These are phyloP conservation scores for Mucor piriformis DNA, from an alignment of 371 early-diverging fungal species.

Conservation along the genomic window DNA sequence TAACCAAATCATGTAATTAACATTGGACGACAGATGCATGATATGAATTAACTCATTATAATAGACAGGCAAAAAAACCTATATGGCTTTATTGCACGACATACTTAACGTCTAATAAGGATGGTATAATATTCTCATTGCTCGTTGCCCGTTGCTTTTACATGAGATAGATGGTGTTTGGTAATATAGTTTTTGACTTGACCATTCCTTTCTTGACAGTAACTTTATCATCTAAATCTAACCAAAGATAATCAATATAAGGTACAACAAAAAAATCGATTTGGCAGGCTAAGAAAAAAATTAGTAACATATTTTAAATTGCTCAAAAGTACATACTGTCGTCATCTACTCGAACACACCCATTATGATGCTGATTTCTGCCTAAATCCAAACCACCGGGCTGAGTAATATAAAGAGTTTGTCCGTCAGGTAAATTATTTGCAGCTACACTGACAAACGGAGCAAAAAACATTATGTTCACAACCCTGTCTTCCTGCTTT, in stretches of 20 bases:
- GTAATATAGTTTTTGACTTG: constrained; percentile 33
- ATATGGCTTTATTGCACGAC: too few relatives aligned
- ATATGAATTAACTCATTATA: too few relatives aligned
- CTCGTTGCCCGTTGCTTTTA: constrained; percentile 23
- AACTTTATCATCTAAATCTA: constrained; percentile 18
- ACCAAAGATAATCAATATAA: constrained; percentile 31
- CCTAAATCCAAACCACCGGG: constrained; percentile 31
- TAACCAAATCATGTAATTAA: too few relatives aligned
- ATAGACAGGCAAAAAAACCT: too few relatives aligned
- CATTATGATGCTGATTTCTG: constrained; percentile 33
- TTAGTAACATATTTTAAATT: neutral
- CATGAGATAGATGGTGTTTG: constrained; percentile 17
- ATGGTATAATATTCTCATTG: constrained; percentile 19
- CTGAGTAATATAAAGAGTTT: constrained; percentile 31
- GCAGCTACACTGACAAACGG: constrained; percentile 42
- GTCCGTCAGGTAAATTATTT: constrained; percentile 36
- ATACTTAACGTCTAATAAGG: constrained; percentile 9
- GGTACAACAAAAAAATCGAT: constrained; percentile 43
- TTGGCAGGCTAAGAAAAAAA: constrained; percentile 30
- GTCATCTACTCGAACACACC: constrained; percentile 50
- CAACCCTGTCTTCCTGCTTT: constrained; percentile 24
- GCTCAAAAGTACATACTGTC: constrained; percentile 39
- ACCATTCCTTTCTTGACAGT: constrained; percentile 13
- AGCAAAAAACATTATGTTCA: constrained; percentile 33
- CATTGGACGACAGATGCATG: too few relatives aligned